Evolutionary conservation across 164 flowering plant species (phyloP).

Genomic region (Chimonanthus salicifolius): DNA sequence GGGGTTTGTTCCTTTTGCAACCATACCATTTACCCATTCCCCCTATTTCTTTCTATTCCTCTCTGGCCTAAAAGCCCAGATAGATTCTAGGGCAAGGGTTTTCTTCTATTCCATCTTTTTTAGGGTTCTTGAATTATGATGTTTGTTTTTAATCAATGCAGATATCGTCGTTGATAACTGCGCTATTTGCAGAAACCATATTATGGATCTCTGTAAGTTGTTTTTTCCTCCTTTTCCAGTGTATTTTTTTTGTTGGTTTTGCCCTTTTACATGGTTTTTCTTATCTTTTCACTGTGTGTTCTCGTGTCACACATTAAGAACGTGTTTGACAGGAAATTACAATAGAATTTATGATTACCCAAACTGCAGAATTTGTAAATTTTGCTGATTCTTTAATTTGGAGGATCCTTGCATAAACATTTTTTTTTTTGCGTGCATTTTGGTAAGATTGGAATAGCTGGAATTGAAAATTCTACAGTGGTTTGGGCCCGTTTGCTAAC

Average conservation of each 20-base stretch:
- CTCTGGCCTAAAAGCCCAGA: neutral
- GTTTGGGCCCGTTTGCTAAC: no score
- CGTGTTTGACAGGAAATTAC: neutral
- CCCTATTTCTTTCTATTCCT: neutral
- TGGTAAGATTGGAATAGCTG: no score
- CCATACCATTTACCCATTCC: neutral
- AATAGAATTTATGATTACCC: no score
- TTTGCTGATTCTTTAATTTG: no score
- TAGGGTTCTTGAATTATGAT: neutral
- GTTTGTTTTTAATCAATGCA: slow-evolving; percentile 19
- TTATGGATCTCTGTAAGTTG: slow-evolving; percentile 87
- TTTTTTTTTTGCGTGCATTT: no score
- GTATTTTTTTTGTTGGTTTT: neutral
- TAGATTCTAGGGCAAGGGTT: neutral
- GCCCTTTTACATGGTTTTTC: neutral
- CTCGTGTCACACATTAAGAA: neutral
- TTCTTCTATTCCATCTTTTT: neutral
- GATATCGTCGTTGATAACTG: slow-evolving; percentile 81
- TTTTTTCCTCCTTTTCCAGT: neutral
- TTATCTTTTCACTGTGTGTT: neutral
- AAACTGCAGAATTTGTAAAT: no score
- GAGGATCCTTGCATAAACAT: no score
- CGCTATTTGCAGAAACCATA: slow-evolving; percentile 82
- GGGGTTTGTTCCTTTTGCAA: slow-evolving; percentile 39
- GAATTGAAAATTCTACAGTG: no score